Percentiles rank a stretch among this genome's conserved stretches.
phyloP scores from a whole-genome alignment of 2,329 filamentous ascomycete genomes.

The Trichoderma polysporum region DNA sequence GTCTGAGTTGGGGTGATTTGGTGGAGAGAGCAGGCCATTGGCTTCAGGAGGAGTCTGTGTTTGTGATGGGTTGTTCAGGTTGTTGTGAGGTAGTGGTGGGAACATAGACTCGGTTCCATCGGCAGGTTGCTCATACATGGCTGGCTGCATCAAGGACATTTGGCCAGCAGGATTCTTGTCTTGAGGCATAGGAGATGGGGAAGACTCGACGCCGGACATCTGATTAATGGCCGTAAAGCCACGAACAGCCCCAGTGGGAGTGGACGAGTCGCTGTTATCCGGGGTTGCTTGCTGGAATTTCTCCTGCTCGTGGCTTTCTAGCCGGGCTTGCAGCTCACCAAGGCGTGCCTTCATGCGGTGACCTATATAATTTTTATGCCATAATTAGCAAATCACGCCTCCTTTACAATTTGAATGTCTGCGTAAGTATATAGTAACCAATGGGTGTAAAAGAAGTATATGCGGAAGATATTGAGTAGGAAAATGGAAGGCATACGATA shows the following conservation, averaged over 20 bases:
- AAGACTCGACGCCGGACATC: constrained; percentile 3
- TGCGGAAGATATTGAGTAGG: background rate
- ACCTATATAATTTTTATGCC: constrained; percentile 21
- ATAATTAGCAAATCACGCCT: background rate
- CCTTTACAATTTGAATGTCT: background rate
- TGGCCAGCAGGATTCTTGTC: constrained; percentile 6
- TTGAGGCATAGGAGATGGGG: constrained; percentile 20
- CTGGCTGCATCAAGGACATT: constrained; percentile 19
- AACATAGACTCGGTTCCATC: constrained; percentile 22
- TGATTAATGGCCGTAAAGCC: constrained; percentile 10
- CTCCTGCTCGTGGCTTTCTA: constrained; percentile 31
- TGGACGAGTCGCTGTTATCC: background rate
- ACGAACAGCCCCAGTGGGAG: background rate
- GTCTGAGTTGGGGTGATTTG: constrained; percentile 18
- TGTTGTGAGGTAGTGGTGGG: constrained; percentile 14
- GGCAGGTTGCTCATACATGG: constrained; percentile 23
- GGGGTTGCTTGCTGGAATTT: constrained; percentile 15
- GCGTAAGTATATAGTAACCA: background rate
- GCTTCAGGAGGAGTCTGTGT: constrained; percentile 23
- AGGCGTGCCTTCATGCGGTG: constrained; percentile 36
- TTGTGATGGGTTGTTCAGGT: constrained; percentile 26
- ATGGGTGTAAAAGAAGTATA: background rate
- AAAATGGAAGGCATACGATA: constrained; percentile 30
- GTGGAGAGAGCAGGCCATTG: constrained; percentile 26
- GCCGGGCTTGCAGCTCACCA: constrained; percentile 32